Evolutionary conservation across 768 basidiomycete species (phyloP), one percentile per base, ranked within the genome.

Genomic region (Mycena galopus): DNA sequence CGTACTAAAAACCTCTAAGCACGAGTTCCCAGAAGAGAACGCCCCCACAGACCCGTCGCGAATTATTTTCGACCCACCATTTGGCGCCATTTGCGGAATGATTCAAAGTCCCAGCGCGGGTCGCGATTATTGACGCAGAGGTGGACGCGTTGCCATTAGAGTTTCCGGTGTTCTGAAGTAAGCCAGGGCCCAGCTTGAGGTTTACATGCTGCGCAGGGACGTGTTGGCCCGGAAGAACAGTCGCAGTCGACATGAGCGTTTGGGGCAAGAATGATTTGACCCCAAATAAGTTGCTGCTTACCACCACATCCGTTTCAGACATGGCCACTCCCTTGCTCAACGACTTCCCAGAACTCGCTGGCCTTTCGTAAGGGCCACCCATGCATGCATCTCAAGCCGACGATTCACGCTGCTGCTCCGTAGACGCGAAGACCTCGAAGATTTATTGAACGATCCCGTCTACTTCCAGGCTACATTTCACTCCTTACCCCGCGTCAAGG

Each of bases 381-480:
- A 29, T 39, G 33, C 10, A 32, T 44, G n/a, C n/a, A n/a, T n/a
- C n/a, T 14, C 14, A 21, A 44, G 42, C 53, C 27, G 1, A 39
- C 55, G 59, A 68, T 63, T 60, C 21, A 63, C 35, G 23, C 56
- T 59, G 23, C 56, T 59, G 57, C 63, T n/a, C 77, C 25, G 58
- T 35, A 96, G 96, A 75, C 90, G 94, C 61, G 93, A 95, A 74
- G 96, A 96, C 77, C 87, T 99, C n/a, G 94, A 98, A 80, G 96
- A 97, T 78, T 84, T 98, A 6, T 83, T 98, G 25, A 86, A 88
- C 17, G 95, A 98, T 79, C 93, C 92, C 0, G 83, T 84, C 19
- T 96, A 96, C 80, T 96, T 97, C 74, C 93, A 97, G 79, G 94
- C 96, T 10, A 85, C 94, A 72, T 93, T 99, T 73, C 93, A 96